Evolutionary conservation across 2,329 filamentous ascomycete genomes (phyloP), one percentile per base, ranked within the genome.

Genomic region (Claviceps monticola): DNA sequence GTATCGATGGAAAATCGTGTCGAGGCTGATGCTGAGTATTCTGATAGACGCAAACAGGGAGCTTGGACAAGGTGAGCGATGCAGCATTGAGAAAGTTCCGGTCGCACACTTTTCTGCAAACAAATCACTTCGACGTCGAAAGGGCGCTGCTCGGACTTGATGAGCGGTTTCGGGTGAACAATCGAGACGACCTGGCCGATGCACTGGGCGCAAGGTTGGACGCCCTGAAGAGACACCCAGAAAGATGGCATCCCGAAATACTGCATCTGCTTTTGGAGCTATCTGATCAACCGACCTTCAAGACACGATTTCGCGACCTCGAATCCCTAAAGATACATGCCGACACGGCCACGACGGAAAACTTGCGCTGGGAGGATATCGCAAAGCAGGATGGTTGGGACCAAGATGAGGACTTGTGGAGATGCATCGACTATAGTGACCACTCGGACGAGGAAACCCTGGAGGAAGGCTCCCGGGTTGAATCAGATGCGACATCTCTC

Each of bases 81-180:
- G 68, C 68, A 23, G 69, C 73, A 38, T 59, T 82, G 34, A 74
- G 73, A 34, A 71, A 62, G 46, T 63, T 84, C 38, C 76, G 75
- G 48, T 67, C 75, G 36, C 73, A 81, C 57, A 76, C 67, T 46
- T 80, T 78, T 62, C 70, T 78, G 37, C 78, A 84, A 39, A 87
- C 83, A 1, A 87, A 91, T 60, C 84, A 87, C 57, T 90, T 90
- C 61, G 81, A 86, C 45, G 78, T 90, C 19, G 70, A 76, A 41
- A 75, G 75, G 39, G 75, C 74, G 38, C 72, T 91, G 2, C 72
- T 80, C 48, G 86, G 86, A 1, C 72, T 96, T 2, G 83, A 90
- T 58, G 93, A 97, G 69, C 89, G 91, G 59, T 93, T 96, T 59
- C 78, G 82, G 36, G 76, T 97, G 51, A 75, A 88, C 47, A 83